Evolutionary conservation across 2,329 filamentous ascomycete genomes (phyloP).

Genomic region (Hirsutella minnesotensis): DNA sequence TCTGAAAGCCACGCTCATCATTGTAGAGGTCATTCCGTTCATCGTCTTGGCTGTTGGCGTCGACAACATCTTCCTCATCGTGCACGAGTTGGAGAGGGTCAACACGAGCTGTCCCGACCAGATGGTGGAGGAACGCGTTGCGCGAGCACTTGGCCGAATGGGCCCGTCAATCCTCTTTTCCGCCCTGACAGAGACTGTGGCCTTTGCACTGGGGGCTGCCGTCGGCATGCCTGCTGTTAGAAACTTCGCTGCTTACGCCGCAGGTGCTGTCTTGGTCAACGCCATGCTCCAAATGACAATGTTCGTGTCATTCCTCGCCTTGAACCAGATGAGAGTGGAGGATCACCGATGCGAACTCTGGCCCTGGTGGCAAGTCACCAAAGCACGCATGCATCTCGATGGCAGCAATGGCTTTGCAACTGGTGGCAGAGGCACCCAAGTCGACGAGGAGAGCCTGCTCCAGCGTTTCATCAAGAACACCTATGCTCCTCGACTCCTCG

Average conservation of each 20-base stretch:
- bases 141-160: conserved; percentile 86
- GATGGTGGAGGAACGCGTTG: conserved; percentile 73
- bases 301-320: conserved; percentile 82
- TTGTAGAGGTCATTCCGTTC: conserved; percentile 96
- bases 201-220: conserved; percentile 83
- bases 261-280: conserved; percentile 93
- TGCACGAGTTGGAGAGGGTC: conserved; percentile 93
- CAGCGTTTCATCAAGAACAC: conserved; percentile 82
- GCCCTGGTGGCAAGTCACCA: conserved; percentile 74
- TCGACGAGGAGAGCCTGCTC: conserved; percentile 71
- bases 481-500: conserved; percentile 74
- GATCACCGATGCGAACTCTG: conserved; percentile 82
- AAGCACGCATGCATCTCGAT: conserved; percentile 56
- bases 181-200: conserved; percentile 85
- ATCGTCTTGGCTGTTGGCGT: conserved; percentile 93
- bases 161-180: conserved; percentile 93
- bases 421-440: conserved; percentile 51
- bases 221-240: conserved; percentile 97
- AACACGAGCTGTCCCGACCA: conserved; percentile 87
- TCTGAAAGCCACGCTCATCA: conserved; percentile 92
- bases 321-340: conserved; percentile 88
- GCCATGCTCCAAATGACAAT: conserved; percentile 94
- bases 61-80: conserved; percentile 97
- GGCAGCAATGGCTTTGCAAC: conserved; percentile 40
- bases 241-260: conserved; percentile 94